Base-by-base conservation (phyloP, 2,329 filamentous ascomycete genomes). In the Chaetomiaceae sp. region DNA sequence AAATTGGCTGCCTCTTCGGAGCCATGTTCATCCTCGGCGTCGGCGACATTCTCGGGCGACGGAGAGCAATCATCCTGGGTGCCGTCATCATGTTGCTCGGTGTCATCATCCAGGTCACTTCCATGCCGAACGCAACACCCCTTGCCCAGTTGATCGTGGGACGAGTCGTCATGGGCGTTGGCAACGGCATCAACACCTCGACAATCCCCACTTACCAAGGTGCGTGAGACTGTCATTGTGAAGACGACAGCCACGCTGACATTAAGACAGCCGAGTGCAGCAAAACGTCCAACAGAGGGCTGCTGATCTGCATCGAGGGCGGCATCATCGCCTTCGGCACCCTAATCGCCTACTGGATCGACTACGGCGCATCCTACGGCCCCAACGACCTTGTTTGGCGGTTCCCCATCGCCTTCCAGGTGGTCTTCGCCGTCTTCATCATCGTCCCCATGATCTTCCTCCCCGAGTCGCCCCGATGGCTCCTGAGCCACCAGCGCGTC, bases 81-180 rank as follows among this genome's bases (percentile, higher is more conserved):
- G 77, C 76, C 8, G 57, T 70, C 11, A 76, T 86, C 59, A 81
- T 86, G 76, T 75, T 82, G 8, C 51, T 83, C 9, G 83, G 83
- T 17, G 81, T 82, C 31, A 71, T 79, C 8, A 76, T 87, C 34
- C 84, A 87, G 62, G 68, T 79, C 33, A 71, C 74, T 15, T 50
- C 69, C 17, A 61, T 67, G 51, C 46, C 56, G 0, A 51, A 53
- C 22, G 55, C 66, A 6, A 53, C 56, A 9, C 66, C 70, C 1
- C 55, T 73, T 31, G 70, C 73, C 2, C 75, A 78, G 59, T 71
- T 78, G 58, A 75, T 78, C 51, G 66, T 75, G 46, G 75, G 75
- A 6, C 66, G 77, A 44, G 71, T 78, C 8, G 66, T 81, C 5
- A 80, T 78, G 12, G 78, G 78, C 17, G 62, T 80, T 3, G 78